Conservation (phyloP, 2,329 filamentous ascomycete genomes). For the Diaporthe citri region DNA sequence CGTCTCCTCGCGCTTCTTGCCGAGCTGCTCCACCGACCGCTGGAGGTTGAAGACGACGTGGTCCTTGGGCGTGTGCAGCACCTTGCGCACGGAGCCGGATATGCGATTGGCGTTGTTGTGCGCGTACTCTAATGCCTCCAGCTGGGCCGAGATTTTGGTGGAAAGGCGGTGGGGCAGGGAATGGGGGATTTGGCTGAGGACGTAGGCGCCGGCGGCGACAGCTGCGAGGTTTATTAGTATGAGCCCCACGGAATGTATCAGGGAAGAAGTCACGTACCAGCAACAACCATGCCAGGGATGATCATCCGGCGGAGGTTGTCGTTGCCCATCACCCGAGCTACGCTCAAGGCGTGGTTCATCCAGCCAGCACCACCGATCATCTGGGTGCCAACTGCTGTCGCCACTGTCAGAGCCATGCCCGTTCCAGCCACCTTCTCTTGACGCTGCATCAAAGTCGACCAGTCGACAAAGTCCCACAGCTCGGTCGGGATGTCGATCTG, state of each 20-base stretch:
- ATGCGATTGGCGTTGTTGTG: slow-evolving; percentile 90
- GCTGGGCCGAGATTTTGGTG: slow-evolving; percentile 84
- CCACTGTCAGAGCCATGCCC: slow-evolving; percentile 92
- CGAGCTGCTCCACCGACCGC: slow-evolving; percentile 86
- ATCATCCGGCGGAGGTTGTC: slow-evolving; percentile 85
- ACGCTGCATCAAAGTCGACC: slow-evolving; percentile 82
- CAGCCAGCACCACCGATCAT: slow-evolving; percentile 87
- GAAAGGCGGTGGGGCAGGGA: slow-evolving; percentile 89
- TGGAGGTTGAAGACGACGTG: slow-evolving; percentile 87
- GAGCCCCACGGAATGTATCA: slow-evolving; percentile 44
- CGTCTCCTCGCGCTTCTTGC: slow-evolving; percentile 83
- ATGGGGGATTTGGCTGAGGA: slow-evolving; percentile 87
- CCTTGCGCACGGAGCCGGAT: slow-evolving; percentile 85
- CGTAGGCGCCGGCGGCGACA: slow-evolving; percentile 80
- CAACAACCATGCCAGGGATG: slow-evolving; percentile 82
- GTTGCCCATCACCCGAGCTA: slow-evolving; percentile 82
- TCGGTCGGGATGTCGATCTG: slow-evolving; percentile 91
- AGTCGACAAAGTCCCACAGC: slow-evolving; percentile 92
- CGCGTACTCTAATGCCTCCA: slow-evolving; percentile 89
- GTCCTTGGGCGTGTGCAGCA: slow-evolving; percentile 88
- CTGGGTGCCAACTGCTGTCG: slow-evolving; percentile 85
- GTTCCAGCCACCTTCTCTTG: slow-evolving; percentile 97
- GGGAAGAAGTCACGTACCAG: slow-evolving; percentile 70
- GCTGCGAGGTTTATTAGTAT: slow-evolving; percentile 61
- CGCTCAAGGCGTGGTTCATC: slow-evolving; percentile 88